Base-by-base conservation (phyloP, 768 basidiomycete genomes). In the Russula abietina region DNA sequence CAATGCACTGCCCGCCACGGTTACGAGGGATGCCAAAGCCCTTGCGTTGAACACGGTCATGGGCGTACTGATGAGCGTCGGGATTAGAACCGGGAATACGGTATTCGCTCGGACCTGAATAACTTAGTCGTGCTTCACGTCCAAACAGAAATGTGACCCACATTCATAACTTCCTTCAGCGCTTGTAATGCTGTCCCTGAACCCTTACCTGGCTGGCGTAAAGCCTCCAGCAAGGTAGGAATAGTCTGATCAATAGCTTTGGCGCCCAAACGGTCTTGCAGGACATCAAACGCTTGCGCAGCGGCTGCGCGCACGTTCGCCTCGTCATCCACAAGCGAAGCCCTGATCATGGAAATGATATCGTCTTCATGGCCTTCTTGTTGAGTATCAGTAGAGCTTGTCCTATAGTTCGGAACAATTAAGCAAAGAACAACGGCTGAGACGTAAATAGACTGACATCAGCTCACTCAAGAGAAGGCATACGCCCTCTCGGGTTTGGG, bases 101-200 rank as follows among this genome's bases (percentile, higher is more conserved):
- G 91, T 93, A 45, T 88, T 81, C 16, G 96, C 92, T 43, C 95
- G 92, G 68, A 98, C 91, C 90, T 94, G 72, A 51, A 41, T 59
- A 36, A 41, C 26, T 58, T 68, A 59, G 56, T 58, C 38, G 24
- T 30, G 17, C n/a, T 26, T 50, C 30, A 39, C 12, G 17, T 41
- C n/a, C 12, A 51, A 9, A 2, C 33, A 50, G 39, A 57, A 32
- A 4, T 36, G 2, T 19, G 4, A 77, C 89, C 72, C 73, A 93
- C 93, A 67, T 82, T 86, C 91, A 96, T 96, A 67, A 98, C 93
- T 77, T 98, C 96, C 60, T 81, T 86, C 43, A 98, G 77, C 0
- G 97, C 97, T 70, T 94, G 87, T 39, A 98, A 78, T 12, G 97
- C 96, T 17, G 96, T 98, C 11, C 93, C 94, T n/a, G 96, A 96